Evolutionary conservation across 164 flowering plant genomes (phyloP).

Genomic region (Berberis thunbergii): DNA sequence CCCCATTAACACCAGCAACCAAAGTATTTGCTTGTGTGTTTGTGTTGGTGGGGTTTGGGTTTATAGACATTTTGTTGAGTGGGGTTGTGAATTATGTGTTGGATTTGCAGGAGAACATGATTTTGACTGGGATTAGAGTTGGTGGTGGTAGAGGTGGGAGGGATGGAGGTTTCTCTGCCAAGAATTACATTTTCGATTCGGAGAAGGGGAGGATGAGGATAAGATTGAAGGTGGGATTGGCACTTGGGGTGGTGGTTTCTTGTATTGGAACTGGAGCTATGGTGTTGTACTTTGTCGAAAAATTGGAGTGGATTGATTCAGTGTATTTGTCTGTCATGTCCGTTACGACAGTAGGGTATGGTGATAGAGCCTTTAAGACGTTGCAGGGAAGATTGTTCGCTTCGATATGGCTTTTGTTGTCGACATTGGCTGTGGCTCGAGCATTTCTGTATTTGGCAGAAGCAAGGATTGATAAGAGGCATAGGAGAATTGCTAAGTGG

Average conservation of each 20-base stretch:
- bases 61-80: conserved; percentile 40
- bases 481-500: conserved; percentile 42
- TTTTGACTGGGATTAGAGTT: conserved; percentile 26
- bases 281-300: conserved; percentile 37
- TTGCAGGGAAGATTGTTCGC: conserved; percentile 47
- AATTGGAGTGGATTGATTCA: conserved; percentile 45
- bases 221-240: conserved; percentile 48
- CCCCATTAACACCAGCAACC: conserved; percentile 37
- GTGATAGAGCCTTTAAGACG: conserved; percentile 55
- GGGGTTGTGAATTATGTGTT: conserved; percentile 50
- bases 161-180: conserved; percentile 21
- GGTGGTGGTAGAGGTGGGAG: background rate
- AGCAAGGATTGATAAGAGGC: conserved; percentile 60
- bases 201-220: conserved; percentile 64
- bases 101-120: conserved; percentile 51
- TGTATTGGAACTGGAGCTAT: conserved; percentile 40
- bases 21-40: conserved; percentile 51
- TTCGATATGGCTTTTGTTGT: conserved; percentile 47
- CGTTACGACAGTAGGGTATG: conserved; percentile 62
- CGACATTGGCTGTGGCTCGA: conserved; percentile 52
- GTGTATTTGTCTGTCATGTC: conserved; percentile 61
- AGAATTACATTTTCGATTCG: conserved; percentile 42
- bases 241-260: conserved; percentile 41
- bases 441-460: conserved; percentile 57
- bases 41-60: conserved; percentile 52